These are phyloP conservation scores for Yamadazyma conglobata DNA, from an alignment of 1,139 yeast genomes.

Conservation along the genomic window DNA sequence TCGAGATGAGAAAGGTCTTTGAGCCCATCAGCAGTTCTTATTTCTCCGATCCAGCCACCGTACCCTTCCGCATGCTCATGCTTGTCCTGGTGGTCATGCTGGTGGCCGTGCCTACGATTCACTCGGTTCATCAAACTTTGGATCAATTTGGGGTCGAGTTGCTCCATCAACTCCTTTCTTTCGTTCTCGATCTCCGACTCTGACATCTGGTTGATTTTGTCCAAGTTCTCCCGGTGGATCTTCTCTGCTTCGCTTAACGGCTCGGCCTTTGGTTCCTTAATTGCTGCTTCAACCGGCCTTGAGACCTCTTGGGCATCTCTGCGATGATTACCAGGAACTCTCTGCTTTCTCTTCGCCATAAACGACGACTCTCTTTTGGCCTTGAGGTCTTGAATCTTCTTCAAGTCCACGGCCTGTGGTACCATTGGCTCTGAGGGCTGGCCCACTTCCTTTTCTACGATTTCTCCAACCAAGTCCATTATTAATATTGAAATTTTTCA, in stretches of 20 bases:
- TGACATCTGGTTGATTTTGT: slow-evolving; percentile 59
- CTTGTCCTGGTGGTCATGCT: slow-evolving; percentile 23
- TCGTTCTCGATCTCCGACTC: slow-evolving; percentile 64
- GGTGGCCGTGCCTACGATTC: slow-evolving; percentile 20
- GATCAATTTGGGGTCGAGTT: slow-evolving; percentile 67
- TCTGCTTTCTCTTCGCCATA: slow-evolving; percentile 2
- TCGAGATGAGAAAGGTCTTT: slow-evolving; percentile 34
- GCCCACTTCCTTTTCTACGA: slow-evolving; percentile 60
- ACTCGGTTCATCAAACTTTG: slow-evolving; percentile 50
- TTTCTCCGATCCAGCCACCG: slow-evolving; percentile 74
- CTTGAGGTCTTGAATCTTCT: slow-evolving; percentile 46
- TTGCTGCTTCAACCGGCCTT: no score
- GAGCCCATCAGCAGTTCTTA: slow-evolving; percentile 35
- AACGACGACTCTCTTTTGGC: slow-evolving; percentile 12
- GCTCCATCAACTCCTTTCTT: slow-evolving; percentile 60
- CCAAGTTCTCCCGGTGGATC: slow-evolving; percentile 75
- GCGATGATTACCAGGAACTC: no score
- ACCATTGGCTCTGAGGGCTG: slow-evolving; percentile 33
- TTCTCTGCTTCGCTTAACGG: slow-evolving; percentile 56
- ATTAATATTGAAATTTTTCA: no score
- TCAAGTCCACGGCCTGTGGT: slow-evolving; percentile 10
- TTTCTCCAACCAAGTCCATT: slow-evolving; percentile 76
- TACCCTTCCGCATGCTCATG: slow-evolving; percentile 65
- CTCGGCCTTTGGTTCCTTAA: slow-evolving; percentile 18
- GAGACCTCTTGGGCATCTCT: no score